These are phyloP conservation scores for Lipomyces lipofer DNA, from an alignment of 805 yeast species.

Conservation along the genomic window DNA sequence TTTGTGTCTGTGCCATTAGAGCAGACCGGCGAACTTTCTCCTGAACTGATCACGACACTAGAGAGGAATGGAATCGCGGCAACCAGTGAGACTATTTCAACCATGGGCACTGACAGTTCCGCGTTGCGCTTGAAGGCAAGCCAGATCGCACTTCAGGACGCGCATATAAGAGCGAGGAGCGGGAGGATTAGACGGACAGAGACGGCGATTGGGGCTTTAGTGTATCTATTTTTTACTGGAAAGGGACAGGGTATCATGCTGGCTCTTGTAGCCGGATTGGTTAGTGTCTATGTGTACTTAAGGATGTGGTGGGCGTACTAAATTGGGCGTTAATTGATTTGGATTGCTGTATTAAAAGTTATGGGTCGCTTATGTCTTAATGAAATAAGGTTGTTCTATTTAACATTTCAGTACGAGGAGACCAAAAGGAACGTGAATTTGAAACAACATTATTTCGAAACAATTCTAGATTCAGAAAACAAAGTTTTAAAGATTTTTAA, in stretches of 20 bases:
- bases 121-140: neutral
- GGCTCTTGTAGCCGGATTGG: slow-evolving; percentile 4
- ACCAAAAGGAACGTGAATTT: no score
- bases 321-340: no score
- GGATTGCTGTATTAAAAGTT: no score
- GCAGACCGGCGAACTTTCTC: slow-evolving; percentile 10
- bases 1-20: slow-evolving; percentile 49
- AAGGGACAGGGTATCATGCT: slow-evolving; percentile 11
- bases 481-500: no score
- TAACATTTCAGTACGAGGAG: no score
- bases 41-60: slow-evolving; percentile 6
- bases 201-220: slow-evolving; percentile 4
- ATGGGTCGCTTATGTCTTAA: no score
- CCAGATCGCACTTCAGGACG: slow-evolving; percentile 22
- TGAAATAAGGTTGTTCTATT: no score
- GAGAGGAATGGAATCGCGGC: slow-evolving; percentile 15
- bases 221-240: slow-evolving; percentile 14
- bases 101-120: neutral
- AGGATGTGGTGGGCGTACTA: neutral
- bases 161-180: slow-evolving; percentile 19
- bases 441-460: no score
- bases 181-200: slow-evolving; percentile 16
- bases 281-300: slow-evolving; percentile 12
- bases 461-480: no score
- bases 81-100: neutral